phyloP scores from a whole-genome alignment of 108 stramenopile genomes.

The Conticribra guillardii region DNA sequence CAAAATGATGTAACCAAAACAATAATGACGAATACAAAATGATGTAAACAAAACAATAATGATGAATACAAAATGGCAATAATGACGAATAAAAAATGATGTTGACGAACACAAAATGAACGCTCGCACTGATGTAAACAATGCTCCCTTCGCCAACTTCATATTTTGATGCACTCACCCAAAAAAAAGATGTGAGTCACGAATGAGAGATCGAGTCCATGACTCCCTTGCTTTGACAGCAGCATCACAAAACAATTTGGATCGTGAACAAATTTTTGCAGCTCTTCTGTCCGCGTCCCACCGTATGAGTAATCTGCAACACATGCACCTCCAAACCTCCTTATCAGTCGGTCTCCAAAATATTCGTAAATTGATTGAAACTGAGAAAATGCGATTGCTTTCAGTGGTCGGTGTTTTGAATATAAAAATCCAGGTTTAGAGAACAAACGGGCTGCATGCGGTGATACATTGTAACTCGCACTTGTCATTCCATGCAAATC shows the following conservation, averaged over 20 bases:
- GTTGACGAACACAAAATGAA: too few species aligned
- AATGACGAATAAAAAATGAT: too few species aligned
- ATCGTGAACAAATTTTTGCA: slow-evolving; percentile 66
- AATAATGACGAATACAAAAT: too few species aligned
- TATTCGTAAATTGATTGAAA: slow-evolving; percentile 74
- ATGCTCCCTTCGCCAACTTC: too few species aligned
- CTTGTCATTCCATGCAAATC: slow-evolving; percentile 4
- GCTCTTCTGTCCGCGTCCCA: slow-evolving; percentile 53
- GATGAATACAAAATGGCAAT: too few species aligned
- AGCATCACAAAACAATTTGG: slow-evolving; percentile 83
- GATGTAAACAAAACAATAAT: too few species aligned
- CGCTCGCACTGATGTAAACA: too few species aligned
- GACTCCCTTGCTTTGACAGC: slow-evolving; percentile 87
- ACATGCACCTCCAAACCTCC: slow-evolving; percentile 70
- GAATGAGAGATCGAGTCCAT: slow-evolving; percentile 94
- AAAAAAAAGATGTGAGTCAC: slow-evolving; percentile 94
- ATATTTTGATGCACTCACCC: slow-evolving; percentile 62
- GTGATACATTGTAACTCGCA: slow-evolving; percentile 20
- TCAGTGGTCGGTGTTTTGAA: slow-evolving; percentile 54
- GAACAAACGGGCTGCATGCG: slow-evolving; percentile 30
- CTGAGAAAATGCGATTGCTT: slow-evolving; percentile 86
- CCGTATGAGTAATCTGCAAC: slow-evolving; percentile 82
- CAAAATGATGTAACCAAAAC: too few species aligned
- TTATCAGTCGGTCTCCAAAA: slow-evolving; percentile 67
- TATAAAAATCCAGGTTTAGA: slow-evolving; percentile 15